Base-by-base conservation (phyloP, 768 basidiomycete species). In the Hypsizygus marmoreus region DNA sequence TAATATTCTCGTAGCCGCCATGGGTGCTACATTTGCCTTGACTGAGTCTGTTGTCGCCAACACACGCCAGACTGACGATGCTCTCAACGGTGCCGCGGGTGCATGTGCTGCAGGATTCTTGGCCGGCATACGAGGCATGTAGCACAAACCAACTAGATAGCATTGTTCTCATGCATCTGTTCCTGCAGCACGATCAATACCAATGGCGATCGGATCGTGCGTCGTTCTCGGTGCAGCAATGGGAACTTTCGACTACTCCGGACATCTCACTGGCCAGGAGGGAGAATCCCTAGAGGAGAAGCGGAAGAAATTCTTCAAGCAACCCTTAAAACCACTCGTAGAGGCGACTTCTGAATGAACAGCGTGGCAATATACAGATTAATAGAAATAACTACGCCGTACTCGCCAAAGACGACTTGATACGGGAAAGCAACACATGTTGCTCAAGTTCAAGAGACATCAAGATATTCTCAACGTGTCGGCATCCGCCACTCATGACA, bases 91-190 rank as follows among this genome's bases (percentile, higher is more conserved):
- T 38, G 86, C 86, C 35, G 81, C 82, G 40, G 94, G 89, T 43
- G 94, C 88, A 45, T 95, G 93, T 70, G 93, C 93, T 37, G 93
- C 93, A 40, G 94, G 94, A 35, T 92, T 95, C 69, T 69, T 95
- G 51, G 91, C 91, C 23, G 94, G 94, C 42, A 67, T 95, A 45
- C 79, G 90, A 73, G 78, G 91, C 92, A 58, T 30, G 79, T 68
- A 9, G n/a, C n/a, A n/a, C 17, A 32, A 3, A 17, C 40, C 25
- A 34, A 14, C 9, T 33, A 4, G 9, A 25, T 16, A 13, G n/a
- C 11, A 26, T 13, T 28, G 10, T 22, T 26, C 32, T 11, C 34
- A 12, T 43, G 39, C 13, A 54, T 17, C 33, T 34, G 33, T 42
- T 53, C 2, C 45, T 56, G 14, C 17, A 95, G 92, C 82, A 42